A percentile compares a stretch with the other conserved stretches of the same genome.
These are phyloP conservation scores for Xylaria sp. DNA, from an alignment of 2,329 filamentous ascomycete genomes.

Conservation along the genomic window DNA sequence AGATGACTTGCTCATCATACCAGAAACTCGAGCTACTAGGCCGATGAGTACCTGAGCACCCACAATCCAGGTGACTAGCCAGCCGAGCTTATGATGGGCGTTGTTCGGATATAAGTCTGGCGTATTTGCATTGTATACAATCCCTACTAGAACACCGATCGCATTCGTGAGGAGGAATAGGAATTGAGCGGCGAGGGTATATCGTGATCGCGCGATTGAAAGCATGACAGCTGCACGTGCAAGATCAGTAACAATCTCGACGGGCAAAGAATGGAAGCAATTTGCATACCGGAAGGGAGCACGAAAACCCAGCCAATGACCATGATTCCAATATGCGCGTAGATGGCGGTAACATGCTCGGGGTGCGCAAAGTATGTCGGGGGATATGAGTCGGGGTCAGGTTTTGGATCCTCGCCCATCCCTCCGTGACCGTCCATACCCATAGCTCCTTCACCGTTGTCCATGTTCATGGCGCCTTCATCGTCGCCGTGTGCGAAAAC, in stretches of 20 bases:
- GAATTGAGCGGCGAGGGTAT: slow-evolving; percentile 76
- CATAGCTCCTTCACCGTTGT: slow-evolving; percentile 32
- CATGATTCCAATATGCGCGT: slow-evolving; percentile 75
- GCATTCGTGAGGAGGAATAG: slow-evolving; percentile 72
- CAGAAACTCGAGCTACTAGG: slow-evolving; percentile 70
- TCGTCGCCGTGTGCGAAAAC: slow-evolving; percentile 51
- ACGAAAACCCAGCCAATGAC: slow-evolving; percentile 75
- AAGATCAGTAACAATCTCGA: slow-evolving; percentile 32
- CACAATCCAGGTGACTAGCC: slow-evolving; percentile 80
- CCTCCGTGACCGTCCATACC: slow-evolving; percentile 42
- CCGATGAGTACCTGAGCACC: slow-evolving; percentile 76
- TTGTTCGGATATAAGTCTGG: slow-evolving; percentile 90
- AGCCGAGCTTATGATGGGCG: slow-evolving; percentile 88
- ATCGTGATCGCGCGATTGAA: slow-evolving; percentile 81
- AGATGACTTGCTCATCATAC: slow-evolving; percentile 50
- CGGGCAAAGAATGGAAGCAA: background rate
- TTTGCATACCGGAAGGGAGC: slow-evolving; percentile 70
- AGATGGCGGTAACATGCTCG: slow-evolving; percentile 53
- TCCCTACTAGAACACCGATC: slow-evolving; percentile 71
- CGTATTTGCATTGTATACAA: slow-evolving; percentile 81
- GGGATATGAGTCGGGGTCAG: slow-evolving; percentile 46
- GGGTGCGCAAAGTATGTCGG: slow-evolving; percentile 55
- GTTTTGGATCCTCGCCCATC: slow-evolving; percentile 48
- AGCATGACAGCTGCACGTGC: slow-evolving; percentile 78
- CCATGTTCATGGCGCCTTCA: slow-evolving; percentile 46